Conservation (phyloP, 495 filamentous ascomycete species). For the Melanomma pulvis-pyrius region DNA sequence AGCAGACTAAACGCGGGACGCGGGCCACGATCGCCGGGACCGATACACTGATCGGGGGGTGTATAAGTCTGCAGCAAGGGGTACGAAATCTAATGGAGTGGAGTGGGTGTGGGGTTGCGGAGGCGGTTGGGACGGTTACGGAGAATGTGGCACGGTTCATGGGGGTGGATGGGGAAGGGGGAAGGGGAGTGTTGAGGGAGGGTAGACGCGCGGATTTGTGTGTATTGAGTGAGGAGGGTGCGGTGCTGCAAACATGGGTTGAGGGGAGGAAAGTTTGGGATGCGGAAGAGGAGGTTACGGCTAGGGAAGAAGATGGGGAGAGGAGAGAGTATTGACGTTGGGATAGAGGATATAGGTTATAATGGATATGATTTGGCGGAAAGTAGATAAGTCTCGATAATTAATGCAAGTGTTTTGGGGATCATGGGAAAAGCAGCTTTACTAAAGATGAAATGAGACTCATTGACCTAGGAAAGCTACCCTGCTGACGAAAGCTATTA, state of each 20-base stretch:
- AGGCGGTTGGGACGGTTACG: constrained; percentile 53
- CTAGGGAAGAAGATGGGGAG: constrained; percentile 22
- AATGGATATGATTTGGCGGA: neutral
- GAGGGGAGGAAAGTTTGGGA: constrained; percentile 51
- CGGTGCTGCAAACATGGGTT: constrained; percentile 55
- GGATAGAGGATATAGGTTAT: no score
- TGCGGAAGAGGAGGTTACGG: constrained; percentile 25
- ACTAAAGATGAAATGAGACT: no score
- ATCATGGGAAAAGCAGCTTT: no score
- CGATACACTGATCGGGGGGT: constrained; percentile 51
- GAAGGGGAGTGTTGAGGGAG: constrained; percentile 45
- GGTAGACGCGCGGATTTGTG: constrained; percentile 54
- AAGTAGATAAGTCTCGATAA: neutral
- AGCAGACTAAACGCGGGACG: constrained; percentile 48
- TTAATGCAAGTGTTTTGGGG: neutral
- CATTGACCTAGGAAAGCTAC: no score
- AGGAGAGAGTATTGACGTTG: constrained; percentile 19
- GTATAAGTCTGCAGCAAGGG: constrained; percentile 48
- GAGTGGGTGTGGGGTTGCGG: constrained; percentile 49
- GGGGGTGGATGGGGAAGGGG: constrained; percentile 44
- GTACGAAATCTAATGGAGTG: constrained; percentile 52
- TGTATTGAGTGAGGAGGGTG: constrained; percentile 48
- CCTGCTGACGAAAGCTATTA: no score
- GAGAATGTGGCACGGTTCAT: constrained; percentile 55
- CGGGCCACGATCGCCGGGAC: constrained; percentile 46